Conservation (phyloP, 2,329 filamentous ascomycete genomes). For the Teratosphaeriaceae sp. region DNA sequence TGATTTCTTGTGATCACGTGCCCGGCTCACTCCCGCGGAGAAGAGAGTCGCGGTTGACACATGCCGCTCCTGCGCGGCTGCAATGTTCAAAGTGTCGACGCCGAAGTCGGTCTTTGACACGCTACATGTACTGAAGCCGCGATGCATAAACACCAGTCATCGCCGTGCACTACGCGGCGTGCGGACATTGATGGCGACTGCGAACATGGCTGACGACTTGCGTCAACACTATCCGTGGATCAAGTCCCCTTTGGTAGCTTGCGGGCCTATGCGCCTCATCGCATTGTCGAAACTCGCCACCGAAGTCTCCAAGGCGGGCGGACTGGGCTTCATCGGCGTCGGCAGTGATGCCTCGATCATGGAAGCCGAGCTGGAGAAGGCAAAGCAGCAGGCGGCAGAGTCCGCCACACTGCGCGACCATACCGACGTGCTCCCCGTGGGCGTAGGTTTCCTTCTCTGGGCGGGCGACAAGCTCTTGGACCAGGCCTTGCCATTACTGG, state of each 20-base stretch:
- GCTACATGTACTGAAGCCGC: too few species aligned
- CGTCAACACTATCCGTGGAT: slow-evolving; percentile 52
- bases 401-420: slow-evolving; percentile 15
- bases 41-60: too few species aligned
- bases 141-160: background rate
- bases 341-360: slow-evolving; percentile 36
- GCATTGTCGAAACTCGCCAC: slow-evolving; percentile 50
- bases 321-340: slow-evolving; percentile 41
- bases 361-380: slow-evolving; percentile 23
- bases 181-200: background rate
- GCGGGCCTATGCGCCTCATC: slow-evolving; percentile 64
- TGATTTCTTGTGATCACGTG: too few species aligned
- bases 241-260: slow-evolving; percentile 50
- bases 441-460: slow-evolving; percentile 57
- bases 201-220: slow-evolving; percentile 13
- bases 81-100: too few species aligned
- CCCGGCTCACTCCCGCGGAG: too few species aligned
- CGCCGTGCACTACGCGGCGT: background rate
- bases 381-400: slow-evolving; percentile 18
- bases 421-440: slow-evolving; percentile 42
- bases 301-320: slow-evolving; percentile 50
- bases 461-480: slow-evolving; percentile 35
- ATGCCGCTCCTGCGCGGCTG: too few species aligned
- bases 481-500: slow-evolving; percentile 46
- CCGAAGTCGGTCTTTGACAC: too few species aligned